Conservation (phyloP, 2,329 filamentous ascomycete genomes). For the Mycosphaerelloides madeirae region DNA sequence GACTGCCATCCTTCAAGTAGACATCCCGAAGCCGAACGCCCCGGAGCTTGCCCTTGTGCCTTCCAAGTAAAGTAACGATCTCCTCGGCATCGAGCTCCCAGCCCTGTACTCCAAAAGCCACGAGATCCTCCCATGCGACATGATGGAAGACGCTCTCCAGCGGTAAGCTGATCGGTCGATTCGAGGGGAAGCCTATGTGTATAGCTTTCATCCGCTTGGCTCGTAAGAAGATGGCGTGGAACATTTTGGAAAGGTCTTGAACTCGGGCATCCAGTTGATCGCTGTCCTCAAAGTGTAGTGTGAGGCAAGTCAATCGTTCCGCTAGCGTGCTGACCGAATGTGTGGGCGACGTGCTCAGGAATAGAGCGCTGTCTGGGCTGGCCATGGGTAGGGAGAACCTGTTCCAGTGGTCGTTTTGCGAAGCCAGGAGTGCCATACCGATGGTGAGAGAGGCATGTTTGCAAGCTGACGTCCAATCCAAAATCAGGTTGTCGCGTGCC, state of each 20-base stretch:
- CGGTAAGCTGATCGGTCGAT: conserved; percentile 52
- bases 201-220: conserved; percentile 59
- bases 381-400: conserved; percentile 61
- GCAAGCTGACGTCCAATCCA: conserved; percentile 60
- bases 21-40: conserved; percentile 58
- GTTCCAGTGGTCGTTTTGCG: conserved; percentile 50
- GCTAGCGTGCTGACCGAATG: conserved; percentile 49
- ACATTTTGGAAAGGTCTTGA: conserved; percentile 53
- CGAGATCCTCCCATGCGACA: conserved; percentile 56
- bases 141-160: conserved; percentile 61
- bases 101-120: conserved; percentile 60
- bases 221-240: conserved; percentile 54
- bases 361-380: conserved; percentile 55
- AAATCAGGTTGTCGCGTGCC: conserved; percentile 43
- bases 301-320: conserved; percentile 56
- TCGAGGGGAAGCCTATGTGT: conserved; percentile 60
- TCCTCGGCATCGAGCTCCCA: conserved; percentile 59
- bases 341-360: conserved; percentile 46
- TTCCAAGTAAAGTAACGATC: conserved; percentile 53
- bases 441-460: conserved; percentile 58
- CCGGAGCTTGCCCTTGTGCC: conserved; percentile 53
- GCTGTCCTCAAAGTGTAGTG: conserved; percentile 59
- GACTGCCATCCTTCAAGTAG: conserved; percentile 55
- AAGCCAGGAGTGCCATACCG: conserved; percentile 52
- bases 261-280: conserved; percentile 55